Evolutionary conservation across 2,329 filamentous ascomycete genomes (phyloP).

Genomic region (Lachnellula subtilissima): DNA sequence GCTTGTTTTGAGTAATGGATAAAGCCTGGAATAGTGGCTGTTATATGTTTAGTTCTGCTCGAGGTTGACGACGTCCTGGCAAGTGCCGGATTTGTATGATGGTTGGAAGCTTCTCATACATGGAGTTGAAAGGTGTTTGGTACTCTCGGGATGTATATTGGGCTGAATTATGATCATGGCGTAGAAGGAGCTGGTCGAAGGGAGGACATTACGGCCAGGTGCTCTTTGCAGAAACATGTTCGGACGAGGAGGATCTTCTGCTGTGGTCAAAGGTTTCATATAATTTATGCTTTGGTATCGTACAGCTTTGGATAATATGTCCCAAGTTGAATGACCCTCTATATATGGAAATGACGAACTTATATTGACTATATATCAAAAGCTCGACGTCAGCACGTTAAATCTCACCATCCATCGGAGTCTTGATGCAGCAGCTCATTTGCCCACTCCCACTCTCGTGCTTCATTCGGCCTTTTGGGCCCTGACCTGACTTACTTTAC

Average conservation of each 20-base stretch:
- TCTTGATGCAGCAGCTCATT: neutral
- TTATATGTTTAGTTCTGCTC: neutral
- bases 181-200: neutral
- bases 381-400: neutral
- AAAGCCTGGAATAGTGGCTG: neutral
- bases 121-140: neutral
- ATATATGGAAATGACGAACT: neutral
- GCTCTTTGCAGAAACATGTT: neutral
- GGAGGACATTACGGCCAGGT: neutral
- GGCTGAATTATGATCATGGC: neutral
- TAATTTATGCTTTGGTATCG: neutral
- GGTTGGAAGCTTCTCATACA: neutral
- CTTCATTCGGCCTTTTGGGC: neutral
- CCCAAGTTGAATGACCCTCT: neutral
- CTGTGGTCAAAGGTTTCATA: neutral
- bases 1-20: slow-evolving; percentile 20
- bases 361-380: neutral
- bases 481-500: too few species aligned
- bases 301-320: neutral
- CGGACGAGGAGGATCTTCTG: neutral
- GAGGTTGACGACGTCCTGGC: neutral
- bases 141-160: neutral
- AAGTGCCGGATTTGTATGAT: neutral
- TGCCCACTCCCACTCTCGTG: neutral
- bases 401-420: neutral